Percentiles rank a stretch among this genome's conserved stretches.
Evolutionary conservation across 2,329 filamentous ascomycete genomes (phyloP).

Genomic region (Botryotinia narcissicola): DNA sequence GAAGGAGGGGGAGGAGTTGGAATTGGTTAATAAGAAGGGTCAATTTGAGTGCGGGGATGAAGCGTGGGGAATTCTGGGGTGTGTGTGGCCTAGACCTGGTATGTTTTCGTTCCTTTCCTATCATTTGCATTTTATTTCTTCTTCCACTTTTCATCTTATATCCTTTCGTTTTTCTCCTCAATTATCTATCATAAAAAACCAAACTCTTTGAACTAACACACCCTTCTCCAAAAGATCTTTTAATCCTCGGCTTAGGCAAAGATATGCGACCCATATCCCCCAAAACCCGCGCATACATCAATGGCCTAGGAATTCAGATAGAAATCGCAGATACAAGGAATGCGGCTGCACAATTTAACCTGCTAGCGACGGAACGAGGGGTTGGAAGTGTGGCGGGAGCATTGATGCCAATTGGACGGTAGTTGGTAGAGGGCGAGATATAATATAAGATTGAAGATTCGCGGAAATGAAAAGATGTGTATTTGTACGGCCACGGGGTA

Average conservation of each 20-base stretch:
- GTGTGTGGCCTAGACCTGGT: conserved; percentile 90
- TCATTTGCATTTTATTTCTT: too few species aligned
- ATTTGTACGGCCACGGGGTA: neutral
- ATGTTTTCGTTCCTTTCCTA: conserved; percentile 38
- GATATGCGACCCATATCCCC: conserved; percentile 74
- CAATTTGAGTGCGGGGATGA: conserved; percentile 74
- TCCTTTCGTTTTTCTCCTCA: neutral
- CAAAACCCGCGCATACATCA: conserved; percentile 68
- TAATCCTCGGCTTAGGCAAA: conserved; percentile 84
- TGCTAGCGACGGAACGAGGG: conserved; percentile 91
- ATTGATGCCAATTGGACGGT: conserved; percentile 81
- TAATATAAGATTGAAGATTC: neutral
- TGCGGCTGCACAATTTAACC: conserved; percentile 89
- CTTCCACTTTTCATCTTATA: too few species aligned
- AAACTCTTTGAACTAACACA: neutral
- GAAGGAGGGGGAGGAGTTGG: conserved; percentile 37
- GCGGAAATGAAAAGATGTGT: neutral
- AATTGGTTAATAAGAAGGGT: conserved; percentile 69
- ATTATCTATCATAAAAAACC: neutral
- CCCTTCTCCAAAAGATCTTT: conserved; percentile 58
- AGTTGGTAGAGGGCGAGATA: neutral
- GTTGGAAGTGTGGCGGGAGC: conserved; percentile 82
- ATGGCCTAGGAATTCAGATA: conserved; percentile 75
- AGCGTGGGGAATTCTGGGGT: conserved; percentile 70
- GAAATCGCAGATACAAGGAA: conserved; percentile 92